Conservation (phyloP, 306 rosid genomes). For the Trichosanthes cucumerina region DNA sequence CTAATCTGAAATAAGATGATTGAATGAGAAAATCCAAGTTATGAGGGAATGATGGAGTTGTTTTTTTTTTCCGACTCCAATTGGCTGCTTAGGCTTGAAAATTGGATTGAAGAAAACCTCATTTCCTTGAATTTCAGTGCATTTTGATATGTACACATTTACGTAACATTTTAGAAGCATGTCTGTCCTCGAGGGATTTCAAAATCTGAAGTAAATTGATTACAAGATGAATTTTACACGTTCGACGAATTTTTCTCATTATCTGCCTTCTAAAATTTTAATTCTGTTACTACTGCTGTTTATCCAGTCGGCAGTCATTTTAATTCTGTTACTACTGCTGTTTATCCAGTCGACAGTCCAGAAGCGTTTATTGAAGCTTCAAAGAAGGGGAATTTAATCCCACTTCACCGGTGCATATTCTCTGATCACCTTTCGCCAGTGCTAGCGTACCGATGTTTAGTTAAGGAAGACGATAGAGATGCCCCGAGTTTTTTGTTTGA, state of each 20-base stretch:
- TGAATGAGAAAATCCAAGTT: neutral
- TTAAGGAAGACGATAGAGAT: conserved; percentile 89
- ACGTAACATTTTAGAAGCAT: neutral
- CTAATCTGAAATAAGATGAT: neutral
- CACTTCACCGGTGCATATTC: conserved; percentile 58
- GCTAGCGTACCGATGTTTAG: conserved; percentile 92
- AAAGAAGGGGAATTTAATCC: conserved; percentile 72
- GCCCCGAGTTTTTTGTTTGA: conserved; percentile 93
- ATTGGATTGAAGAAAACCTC: neutral
- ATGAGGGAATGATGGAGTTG: neutral
- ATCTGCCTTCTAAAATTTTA: neutral
- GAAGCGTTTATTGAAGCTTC: conserved; percentile 65
- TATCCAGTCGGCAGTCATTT: conserved; percentile 48
- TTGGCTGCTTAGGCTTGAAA: neutral
- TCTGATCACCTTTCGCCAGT: conserved; percentile 95
- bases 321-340: neutral
- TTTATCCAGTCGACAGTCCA: conserved; percentile 46
- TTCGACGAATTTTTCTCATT: neutral
- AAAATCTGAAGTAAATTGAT: neutral
- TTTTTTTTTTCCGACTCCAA: neutral
- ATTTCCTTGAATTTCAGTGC: neutral
- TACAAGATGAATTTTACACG: neutral
- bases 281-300: conserved; percentile 11
- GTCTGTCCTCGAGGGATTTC: neutral
- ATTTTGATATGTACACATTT: neutral